Conservation (phyloP, 441 rosid species). For the Erodium chrysanthum region DNA sequence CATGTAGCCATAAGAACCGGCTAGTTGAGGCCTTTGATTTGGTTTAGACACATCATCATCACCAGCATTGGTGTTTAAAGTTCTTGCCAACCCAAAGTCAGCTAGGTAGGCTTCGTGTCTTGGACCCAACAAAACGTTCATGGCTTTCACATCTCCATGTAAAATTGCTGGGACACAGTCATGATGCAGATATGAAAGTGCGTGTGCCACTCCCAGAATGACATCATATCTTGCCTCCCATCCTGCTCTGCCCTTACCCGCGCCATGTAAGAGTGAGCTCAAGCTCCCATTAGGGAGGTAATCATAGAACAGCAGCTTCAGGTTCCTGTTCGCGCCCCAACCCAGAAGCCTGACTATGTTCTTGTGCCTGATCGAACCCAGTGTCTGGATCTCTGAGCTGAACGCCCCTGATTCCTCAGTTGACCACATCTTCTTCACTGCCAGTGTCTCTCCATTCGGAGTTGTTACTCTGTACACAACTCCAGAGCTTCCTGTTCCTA, state of each 20-base stretch:
- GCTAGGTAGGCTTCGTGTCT: conserved; percentile 66
- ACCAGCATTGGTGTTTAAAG: conserved; percentile 20
- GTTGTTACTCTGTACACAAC: conserved; percentile 66
- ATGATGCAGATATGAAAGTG: conserved; percentile 81
- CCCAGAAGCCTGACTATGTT: conserved; percentile 78
- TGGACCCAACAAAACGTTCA: conserved; percentile 72
- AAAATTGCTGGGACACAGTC: conserved; percentile 75
- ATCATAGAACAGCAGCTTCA: conserved; percentile 77
- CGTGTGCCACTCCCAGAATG: conserved; percentile 69
- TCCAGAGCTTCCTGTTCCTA: conserved; percentile 95
- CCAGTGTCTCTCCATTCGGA: conserved; percentile 61
- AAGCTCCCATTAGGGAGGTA: conserved; percentile 86
- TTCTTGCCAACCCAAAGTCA: conserved; percentile 78
- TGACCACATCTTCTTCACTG: conserved; percentile 95
- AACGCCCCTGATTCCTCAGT: conserved; percentile 73
- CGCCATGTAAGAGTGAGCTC: conserved; percentile 81
- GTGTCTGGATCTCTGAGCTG: conserved; percentile 63
- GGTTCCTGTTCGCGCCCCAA: conserved; percentile 60
- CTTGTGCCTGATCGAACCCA: conserved; percentile 75
- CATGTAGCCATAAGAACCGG: conserved; percentile 96
- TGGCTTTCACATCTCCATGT: conserved; percentile 88
- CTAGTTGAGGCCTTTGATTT: conserved; percentile 54
- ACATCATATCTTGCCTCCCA: conserved; percentile 79
- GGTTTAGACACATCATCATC: conserved; percentile 33
- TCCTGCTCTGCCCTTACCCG: conserved; percentile 59